Conservation (phyloP, 371 early-diverging fungal genomes). For the Mortierella sp. region DNA sequence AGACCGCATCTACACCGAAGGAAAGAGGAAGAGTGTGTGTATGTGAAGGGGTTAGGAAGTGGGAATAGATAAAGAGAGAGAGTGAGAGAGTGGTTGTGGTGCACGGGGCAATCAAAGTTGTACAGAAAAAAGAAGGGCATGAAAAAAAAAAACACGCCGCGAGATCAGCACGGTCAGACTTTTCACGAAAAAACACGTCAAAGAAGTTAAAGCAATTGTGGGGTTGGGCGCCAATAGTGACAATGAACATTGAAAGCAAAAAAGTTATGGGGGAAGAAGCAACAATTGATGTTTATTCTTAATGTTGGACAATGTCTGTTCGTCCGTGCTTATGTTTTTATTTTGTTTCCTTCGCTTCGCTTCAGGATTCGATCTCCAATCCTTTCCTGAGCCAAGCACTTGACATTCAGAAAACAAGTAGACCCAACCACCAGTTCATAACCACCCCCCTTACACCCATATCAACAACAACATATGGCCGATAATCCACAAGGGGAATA, state of each 20-base stretch:
- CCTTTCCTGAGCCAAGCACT: background rate
- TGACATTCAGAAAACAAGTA: background rate
- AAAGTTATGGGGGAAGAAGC: background rate
- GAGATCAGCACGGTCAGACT: background rate
- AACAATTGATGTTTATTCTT: too few species aligned
- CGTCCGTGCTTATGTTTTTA: too few species aligned
- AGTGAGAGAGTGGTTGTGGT: too few species aligned
- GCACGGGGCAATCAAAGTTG: too few species aligned
- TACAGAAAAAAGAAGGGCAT: too few species aligned
- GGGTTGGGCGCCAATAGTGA: background rate
- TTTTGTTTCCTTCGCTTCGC: background rate
- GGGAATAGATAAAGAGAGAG: background rate
- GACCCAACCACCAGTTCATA: background rate
- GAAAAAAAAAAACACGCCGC: background rate
- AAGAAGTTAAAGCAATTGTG: background rate
- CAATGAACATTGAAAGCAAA: background rate
- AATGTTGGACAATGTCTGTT: too few species aligned
- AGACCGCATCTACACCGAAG: too few species aligned
- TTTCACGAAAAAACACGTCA: background rate
- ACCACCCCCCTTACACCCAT: background rate
- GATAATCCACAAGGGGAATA: too few species aligned
- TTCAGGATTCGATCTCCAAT: background rate
- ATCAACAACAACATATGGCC: background rate
- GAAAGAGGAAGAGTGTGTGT: too few species aligned
- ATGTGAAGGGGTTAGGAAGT: background rate